Conservation (phyloP, 2,329 filamentous ascomycete species). For the Knufia fluminis region DNA sequence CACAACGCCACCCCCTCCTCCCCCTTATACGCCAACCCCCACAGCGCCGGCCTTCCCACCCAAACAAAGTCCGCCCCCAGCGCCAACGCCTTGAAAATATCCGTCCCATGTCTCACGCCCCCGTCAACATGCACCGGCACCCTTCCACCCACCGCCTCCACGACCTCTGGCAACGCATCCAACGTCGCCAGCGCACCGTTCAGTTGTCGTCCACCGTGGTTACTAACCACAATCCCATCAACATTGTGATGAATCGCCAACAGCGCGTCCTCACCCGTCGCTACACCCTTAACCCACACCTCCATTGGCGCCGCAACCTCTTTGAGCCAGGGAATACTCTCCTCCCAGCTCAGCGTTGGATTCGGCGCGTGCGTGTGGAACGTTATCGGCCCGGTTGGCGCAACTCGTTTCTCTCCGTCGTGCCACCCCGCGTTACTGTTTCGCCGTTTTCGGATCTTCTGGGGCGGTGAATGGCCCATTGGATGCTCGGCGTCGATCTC, state of each 20-base stretch:
- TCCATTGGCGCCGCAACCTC: conserved; percentile 14
- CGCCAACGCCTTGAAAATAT: conserved; percentile 50
- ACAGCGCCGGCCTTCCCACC: conserved; percentile 41
- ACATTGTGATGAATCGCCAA: conserved; percentile 29
- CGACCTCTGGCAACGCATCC: conserved; percentile 27
- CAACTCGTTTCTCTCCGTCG: conserved; percentile 26
- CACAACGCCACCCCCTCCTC: conserved; percentile 24
- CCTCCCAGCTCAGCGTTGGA: conserved; percentile 49
- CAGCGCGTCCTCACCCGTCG: conserved; percentile 29
- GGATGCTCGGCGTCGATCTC: not conserved
- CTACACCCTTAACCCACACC: conserved; percentile 22
- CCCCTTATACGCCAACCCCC: conserved; percentile 35
- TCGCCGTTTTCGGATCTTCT: not conserved
- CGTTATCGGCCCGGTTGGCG: conserved; percentile 76
- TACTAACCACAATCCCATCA: conserved; percentile 31
- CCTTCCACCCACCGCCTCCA: conserved; percentile 21
- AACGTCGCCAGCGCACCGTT: conserved; percentile 32
- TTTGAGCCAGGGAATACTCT: conserved; percentile 19
- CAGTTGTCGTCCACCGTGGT: conserved; percentile 33
- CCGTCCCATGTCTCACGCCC: conserved; percentile 46
- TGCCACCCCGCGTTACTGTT: conserved; percentile 11
- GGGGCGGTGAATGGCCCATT: not conserved
- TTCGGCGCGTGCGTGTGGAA: conserved; percentile 96
- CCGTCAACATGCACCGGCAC: conserved; percentile 43
- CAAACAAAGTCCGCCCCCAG: conserved; percentile 43